Base-by-base conservation (phyloP, 805 yeast genomes). In the Cyberlindnera mycetangii region DNA sequence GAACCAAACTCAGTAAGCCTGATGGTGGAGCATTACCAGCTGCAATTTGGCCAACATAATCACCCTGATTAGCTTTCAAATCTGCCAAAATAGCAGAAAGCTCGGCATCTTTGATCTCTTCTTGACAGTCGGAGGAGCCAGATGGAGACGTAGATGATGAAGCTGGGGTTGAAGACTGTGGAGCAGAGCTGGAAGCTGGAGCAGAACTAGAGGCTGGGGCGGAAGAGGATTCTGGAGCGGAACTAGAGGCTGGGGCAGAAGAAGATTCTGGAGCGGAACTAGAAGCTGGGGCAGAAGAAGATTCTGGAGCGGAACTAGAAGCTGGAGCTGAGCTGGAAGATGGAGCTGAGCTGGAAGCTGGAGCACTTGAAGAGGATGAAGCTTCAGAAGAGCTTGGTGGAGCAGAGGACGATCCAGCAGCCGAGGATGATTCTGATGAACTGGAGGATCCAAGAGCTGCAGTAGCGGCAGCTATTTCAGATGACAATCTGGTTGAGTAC, bases 151-250 rank as follows among this genome's bases (percentile, higher is more conserved):
- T 5, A 15, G 37, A n/a, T n/a, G n/a, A n/a, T n/a, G n/a, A 34
- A 7, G 37, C 12, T 7, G 39, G 14, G 8, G 32, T 9, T 7
- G 39, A 7, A 16, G 28, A 18, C n/a, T 79, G 7, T 51, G 52
- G 24, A 34, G 32, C 2, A 56, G 59, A 39, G 35, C 49, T 33
- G 67, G 66, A 31, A 31, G 44, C 42, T 66, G 66, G 42, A 65
- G 49, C 19, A 30, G 18, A 16, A 56, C 49, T 33, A 67, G 66
- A 31, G 24, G 44, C 42, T 66, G 67, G 42, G 65, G 50, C 49
- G 25, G 45, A 18, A 20, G 37, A 33, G 7, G 22, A 32, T 7
- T 21, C 12, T 11, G 28, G n/a, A 6, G 14, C 19, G 16, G 18
- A 16, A 55, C 49, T 33, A 67, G 66, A 28, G 22, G 42, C 35